These are phyloP conservation scores for Plasmodium ovale DNA, from an alignment of 169 alveolate species.

Conservation along the genomic window DNA sequence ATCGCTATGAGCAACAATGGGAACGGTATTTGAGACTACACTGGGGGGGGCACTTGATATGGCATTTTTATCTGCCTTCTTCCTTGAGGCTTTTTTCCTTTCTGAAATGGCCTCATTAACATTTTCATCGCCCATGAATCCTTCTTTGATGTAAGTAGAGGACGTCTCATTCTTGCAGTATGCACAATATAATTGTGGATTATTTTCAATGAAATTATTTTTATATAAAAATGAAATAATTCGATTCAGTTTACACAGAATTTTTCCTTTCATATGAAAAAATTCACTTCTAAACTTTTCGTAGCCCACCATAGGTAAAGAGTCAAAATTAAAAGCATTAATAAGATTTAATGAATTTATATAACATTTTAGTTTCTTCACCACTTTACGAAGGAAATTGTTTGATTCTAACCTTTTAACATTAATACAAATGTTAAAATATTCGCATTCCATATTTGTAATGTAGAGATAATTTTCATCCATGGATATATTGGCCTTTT, in stretches of 20 bases:
- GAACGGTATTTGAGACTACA: no score
- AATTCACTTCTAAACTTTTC: slow-evolving; percentile 56
- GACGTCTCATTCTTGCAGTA: neutral
- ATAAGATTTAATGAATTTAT: slow-evolving; percentile 56
- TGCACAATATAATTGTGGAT: neutral
- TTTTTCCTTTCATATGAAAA: slow-evolving; percentile 52
- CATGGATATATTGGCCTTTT: slow-evolving; percentile 14
- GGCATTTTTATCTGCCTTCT: no score
- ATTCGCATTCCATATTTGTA: slow-evolving; percentile 37
- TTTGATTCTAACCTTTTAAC: slow-evolving; percentile 36
- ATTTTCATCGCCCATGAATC: no score
- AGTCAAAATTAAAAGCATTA: slow-evolving; percentile 57
- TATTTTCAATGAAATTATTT: slow-evolving; percentile 64
- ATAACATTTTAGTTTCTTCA: slow-evolving; percentile 48
- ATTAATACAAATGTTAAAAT: slow-evolving; percentile 60
- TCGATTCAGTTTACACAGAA: slow-evolving; percentile 34
- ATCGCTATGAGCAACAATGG: neutral
- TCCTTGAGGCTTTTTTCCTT: no score
- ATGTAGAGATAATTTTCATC: slow-evolving; percentile 30
- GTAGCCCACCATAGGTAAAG: slow-evolving; percentile 49
- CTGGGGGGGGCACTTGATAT: no score
- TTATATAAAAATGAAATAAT: slow-evolving; percentile 63
- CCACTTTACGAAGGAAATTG: slow-evolving; percentile 36
- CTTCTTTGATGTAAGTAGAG: no score
- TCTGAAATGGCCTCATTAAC: no score